These are phyloP conservation scores for Tephrocybe sp. DNA, from an alignment of 768 basidiomycete species.

Conservation along the genomic window DNA sequence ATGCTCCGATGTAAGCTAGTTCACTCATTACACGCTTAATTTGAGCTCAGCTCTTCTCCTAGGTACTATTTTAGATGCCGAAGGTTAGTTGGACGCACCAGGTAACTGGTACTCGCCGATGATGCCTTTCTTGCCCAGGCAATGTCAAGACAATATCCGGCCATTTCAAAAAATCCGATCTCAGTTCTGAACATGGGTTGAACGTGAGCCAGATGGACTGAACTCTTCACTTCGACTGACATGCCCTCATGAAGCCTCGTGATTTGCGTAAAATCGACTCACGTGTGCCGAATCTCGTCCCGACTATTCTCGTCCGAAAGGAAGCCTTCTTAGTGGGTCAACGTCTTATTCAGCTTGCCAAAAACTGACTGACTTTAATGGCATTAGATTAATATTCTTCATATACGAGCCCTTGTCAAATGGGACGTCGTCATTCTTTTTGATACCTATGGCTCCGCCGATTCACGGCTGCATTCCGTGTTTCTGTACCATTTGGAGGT, in stretches of 20 bases:
- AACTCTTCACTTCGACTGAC: slow-evolving; percentile 20
- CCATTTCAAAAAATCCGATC: slow-evolving; percentile 87
- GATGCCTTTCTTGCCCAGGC: slow-evolving; percentile 42
- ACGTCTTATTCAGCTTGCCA: neutral
- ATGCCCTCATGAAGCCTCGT: slow-evolving; percentile 61
- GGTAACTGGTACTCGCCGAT: neutral
- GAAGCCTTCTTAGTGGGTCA: slow-evolving; percentile 80
- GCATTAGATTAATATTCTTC: slow-evolving; percentile 83
- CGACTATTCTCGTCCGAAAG: slow-evolving; percentile 87
- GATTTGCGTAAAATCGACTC: slow-evolving; percentile 97
- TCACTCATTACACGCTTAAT: slow-evolving; percentile 11
- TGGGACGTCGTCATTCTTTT: slow-evolving; percentile 90
- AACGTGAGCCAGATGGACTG: slow-evolving; percentile 61
- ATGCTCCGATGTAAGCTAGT: slow-evolving; percentile 81
- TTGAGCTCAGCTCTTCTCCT: slow-evolving; percentile 15
- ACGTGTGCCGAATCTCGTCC: slow-evolving; percentile 89
- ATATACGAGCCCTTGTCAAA: slow-evolving; percentile 93
- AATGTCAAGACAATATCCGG: slow-evolving; percentile 86
- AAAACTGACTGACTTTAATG: slow-evolving; percentile 1
- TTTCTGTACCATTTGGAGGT: slow-evolving; percentile 90
- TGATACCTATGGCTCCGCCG: slow-evolving; percentile 86
- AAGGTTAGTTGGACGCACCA: slow-evolving; percentile 47
- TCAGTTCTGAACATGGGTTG: slow-evolving; percentile 83
- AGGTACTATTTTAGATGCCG: slow-evolving; percentile 88
- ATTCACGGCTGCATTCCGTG: slow-evolving; percentile 83